Base-by-base conservation (phyloP, 1,139 yeast genomes). In the Eremothecium coryli region DNA sequence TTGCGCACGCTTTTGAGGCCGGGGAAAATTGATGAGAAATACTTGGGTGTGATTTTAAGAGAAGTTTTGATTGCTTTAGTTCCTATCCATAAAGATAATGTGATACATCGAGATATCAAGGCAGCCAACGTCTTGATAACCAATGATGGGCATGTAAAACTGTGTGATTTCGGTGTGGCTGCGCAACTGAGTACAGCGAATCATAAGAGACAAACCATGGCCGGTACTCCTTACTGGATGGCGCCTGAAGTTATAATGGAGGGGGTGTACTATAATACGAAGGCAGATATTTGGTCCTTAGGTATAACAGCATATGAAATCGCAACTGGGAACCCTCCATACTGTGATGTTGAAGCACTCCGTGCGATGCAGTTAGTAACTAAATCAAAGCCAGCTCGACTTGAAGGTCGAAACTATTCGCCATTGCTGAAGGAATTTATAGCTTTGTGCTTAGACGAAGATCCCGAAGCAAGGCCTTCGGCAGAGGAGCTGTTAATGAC, bases 191-290 rank as follows among this genome's bases (percentile, higher is more conserved):
- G 93, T 1, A 70, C 88, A n/a, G 73, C 78, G 26, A 76, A 78
- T 21, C 60, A 76, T 32, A 82, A 88, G 53, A 70, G 98, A 50
- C 84, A 90, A 27, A 90, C 98, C 1, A 86, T 90, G 74, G 97
- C 95, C 0, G 99, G 99, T 4, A 93, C 99, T 0, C 98, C 98
- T 0, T 93, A 88, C 57, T 93, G 99, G 99, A 93, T 93, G 99
- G 98, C 98, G 0, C 98, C 98, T 0, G 98, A 90, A 57, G 98
- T 90, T 17, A 90, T 90, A 29, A 73, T 88, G 54, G 97, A 90
- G 56, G 98, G 98, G 21, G 81, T 81, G 14, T 68, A 80, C 2
- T 85, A 85, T 57, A 82, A 84, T 49, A 73, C 76, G 33, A 85
- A 82, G 59, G 95, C 93, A 0, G 95, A 85, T 56, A 82, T 85